Evolutionary conservation across 306 rosid species (phyloP), one percentile per base, ranked within the genome.

Genomic region (Ormosia semicastrata): DNA sequence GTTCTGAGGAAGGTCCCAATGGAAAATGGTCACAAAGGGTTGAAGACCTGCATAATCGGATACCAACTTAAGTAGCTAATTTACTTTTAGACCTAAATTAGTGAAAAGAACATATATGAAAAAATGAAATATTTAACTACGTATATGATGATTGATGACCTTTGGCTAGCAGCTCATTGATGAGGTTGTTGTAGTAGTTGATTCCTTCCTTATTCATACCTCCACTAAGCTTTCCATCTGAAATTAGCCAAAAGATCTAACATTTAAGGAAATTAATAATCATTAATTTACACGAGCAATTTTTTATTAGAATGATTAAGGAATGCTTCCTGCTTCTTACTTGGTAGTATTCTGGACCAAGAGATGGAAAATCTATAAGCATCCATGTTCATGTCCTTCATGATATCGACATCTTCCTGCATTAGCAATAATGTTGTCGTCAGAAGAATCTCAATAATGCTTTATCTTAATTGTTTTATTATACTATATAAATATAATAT

Each of bases 351-450:
- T 86, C 93, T 81, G 3, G 95, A 69, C 95, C 97, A 92, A n/a
- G 97, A 82, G 15, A 92, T 86, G 39, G 97, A 92, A 77, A 91
- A 85, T 67, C 95, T 82, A 40, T 85, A 91, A 9, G 93, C 93
- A 82, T 90, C 95, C 80, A 80, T 52, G 14, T 80, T 78, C 71
- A 92, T 82, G 0, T 87, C 63, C 68, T 92, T 92, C 88, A 85
- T 84, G 12, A 91, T 89, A 62, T 75, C 65, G 74, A 89, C 89
- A 80, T 92, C 95, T 86, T 90, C 90, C 94, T 86, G 56, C 13
- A 73, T 40, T 50, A 81, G 24, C 47, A 50, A 13, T 49, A 1
- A 62, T 9, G 7, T 29, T 49, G 39, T 14, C 5, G 39, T 14
- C 5, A 81, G 8, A 63, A 81, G 63, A 63, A 18, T 49, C 37